These are phyloP conservation scores for Fraxinus paxiana DNA, from an alignment of 305 asterid genomes.

Conservation along the genomic window DNA sequence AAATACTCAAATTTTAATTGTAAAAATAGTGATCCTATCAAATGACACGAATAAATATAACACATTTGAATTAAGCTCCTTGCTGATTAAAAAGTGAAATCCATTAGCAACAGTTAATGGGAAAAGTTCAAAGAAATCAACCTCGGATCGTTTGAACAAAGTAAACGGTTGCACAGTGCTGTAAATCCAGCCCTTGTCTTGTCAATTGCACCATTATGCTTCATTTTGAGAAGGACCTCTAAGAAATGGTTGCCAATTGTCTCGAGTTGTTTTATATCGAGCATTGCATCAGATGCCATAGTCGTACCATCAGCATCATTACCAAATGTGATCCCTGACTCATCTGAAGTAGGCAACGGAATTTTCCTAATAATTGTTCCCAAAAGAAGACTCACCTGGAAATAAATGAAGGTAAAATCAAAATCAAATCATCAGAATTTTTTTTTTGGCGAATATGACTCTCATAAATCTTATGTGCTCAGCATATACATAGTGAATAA, in stretches of 20 bases:
- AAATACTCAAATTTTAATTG: not conserved
- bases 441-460: not conserved
- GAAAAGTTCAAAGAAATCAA: constrained; percentile 26
- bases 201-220: constrained; percentile 95
- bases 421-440: not conserved
- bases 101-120: not conserved
- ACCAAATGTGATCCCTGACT: constrained; percentile 32
- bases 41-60: not conserved
- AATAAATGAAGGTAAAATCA: constrained; percentile 19
- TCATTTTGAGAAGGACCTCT: constrained; percentile 96
- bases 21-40: not conserved
- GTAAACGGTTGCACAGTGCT: constrained; percentile 94
- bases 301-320: constrained; percentile 26
- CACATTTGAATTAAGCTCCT: not conserved
- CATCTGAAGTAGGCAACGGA: constrained; percentile 78
- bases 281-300: constrained; percentile 50
- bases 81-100: constrained; percentile 17
- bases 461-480: not conserved
- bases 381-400: constrained; percentile 92
- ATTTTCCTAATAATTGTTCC: constrained; percentile 86
- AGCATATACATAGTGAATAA: constrained; percentile 12
- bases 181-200: constrained; percentile 99
- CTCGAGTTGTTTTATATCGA: constrained; percentile 83
- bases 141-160: constrained; percentile 91
- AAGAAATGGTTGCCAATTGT: constrained; percentile 86